A percentile compares a stretch with the other conserved stretches of the same genome.
Conservation (phyloP, 768 basidiomycete genomes). For the Punctularia strigosozonata region DNA sequence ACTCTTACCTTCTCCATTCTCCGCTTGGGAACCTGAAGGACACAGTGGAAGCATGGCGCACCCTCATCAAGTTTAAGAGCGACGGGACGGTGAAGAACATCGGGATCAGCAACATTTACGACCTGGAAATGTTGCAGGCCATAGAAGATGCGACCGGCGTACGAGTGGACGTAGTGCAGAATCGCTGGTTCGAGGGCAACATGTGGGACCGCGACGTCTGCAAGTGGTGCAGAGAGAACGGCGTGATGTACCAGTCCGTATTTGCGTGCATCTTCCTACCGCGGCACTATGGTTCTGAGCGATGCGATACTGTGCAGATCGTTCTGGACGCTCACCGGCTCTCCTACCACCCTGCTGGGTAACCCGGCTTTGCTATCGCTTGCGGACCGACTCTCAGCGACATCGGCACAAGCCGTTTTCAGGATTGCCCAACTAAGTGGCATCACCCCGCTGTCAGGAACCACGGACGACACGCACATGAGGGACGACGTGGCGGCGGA, state of each 20-base stretch:
- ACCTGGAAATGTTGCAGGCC: slow-evolving; percentile 39
- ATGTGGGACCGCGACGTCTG: slow-evolving; percentile 60
- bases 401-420: slow-evolving; percentile 57
- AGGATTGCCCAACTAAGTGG: slow-evolving; percentile 54
- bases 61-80: slow-evolving; percentile 49
- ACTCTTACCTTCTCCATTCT: slow-evolving; percentile 71
- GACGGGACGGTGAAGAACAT: slow-evolving; percentile 52
- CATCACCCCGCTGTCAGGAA: slow-evolving; percentile 68
- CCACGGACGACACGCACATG: slow-evolving; percentile 58
- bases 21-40: slow-evolving; percentile 46
- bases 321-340: slow-evolving; percentile 83
- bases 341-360: slow-evolving; percentile 45
- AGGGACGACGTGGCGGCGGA: slow-evolving; percentile 43
- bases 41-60: slow-evolving; percentile 61
- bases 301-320: slow-evolving; percentile 34
- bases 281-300: not conserved
- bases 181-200: slow-evolving; percentile 78
- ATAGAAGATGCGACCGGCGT: slow-evolving; percentile 37
- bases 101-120: slow-evolving; percentile 73
- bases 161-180: slow-evolving; percentile 63
- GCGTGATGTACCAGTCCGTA: slow-evolving; percentile 61
- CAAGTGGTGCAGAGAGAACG: slow-evolving; percentile 48
- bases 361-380: slow-evolving; percentile 35
- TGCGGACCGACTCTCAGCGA: slow-evolving; percentile 34
- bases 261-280: slow-evolving; percentile 5